Evolutionary conservation across 306 rosid species (phyloP).

Genomic region (Vigna trinervia): DNA sequence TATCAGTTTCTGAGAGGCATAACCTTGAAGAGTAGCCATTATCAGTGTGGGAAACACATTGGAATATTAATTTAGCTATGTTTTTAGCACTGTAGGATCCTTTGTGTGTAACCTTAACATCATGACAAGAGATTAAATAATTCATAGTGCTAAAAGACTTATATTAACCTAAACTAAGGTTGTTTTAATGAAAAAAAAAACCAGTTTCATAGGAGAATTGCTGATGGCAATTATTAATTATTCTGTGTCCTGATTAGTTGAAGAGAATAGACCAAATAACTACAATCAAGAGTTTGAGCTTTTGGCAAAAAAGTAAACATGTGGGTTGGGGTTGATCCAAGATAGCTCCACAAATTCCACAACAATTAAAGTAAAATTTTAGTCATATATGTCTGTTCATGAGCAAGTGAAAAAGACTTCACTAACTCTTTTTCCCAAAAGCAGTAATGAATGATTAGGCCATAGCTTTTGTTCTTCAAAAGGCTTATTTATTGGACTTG

Average conservation of each 20-base stretch:
- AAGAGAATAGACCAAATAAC: background rate
- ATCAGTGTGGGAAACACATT: background rate
- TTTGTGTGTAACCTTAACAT: background rate
- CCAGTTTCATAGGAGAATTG: background rate
- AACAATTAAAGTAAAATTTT: slow-evolving; percentile 4
- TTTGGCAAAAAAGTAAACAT: slow-evolving; percentile 39
- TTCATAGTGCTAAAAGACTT: background rate
- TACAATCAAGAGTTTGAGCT: slow-evolving; percentile 35
- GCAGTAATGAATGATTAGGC: slow-evolving; percentile 20
- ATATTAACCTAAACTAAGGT: background rate
- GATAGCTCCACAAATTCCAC: slow-evolving; percentile 34
- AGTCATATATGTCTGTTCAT: slow-evolving; percentile 7
- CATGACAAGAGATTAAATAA: background rate
- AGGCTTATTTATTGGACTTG: background rate
- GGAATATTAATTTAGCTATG: background rate
- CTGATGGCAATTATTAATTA: background rate
- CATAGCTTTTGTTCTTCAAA: slow-evolving; percentile 19
- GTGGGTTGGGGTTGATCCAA: slow-evolving; percentile 31
- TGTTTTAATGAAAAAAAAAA: background rate
- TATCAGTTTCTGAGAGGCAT: background rate
- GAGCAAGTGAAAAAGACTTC: slow-evolving; percentile 19
- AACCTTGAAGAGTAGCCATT: slow-evolving; percentile 12
- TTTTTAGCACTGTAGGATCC: background rate
- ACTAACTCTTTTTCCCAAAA: slow-evolving; percentile 15
- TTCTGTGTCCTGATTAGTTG: background rate